These are phyloP conservation scores for Anthoceros angustus DNA, from an alignment of 225 moss, liverwort and hornwort species.

Conservation along the genomic window DNA sequence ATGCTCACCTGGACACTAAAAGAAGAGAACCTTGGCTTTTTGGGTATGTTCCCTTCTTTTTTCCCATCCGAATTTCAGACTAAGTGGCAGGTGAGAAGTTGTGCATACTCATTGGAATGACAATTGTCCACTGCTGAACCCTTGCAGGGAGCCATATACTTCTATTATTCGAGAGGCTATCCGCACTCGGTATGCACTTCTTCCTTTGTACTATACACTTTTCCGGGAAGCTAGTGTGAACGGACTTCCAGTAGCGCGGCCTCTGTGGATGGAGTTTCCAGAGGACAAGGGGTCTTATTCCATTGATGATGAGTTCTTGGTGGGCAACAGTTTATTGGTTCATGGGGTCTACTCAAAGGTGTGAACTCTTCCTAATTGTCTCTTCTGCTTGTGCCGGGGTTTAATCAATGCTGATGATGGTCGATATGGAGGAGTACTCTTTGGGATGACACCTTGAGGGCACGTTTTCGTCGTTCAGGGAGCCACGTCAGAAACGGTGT, in stretches of 20 bases:
- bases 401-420: neutral
- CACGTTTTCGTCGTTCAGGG: conserved; percentile 28
- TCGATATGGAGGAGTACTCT: neutral
- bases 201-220: conserved; percentile 83
- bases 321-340: conserved; percentile 71
- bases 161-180: conserved; percentile 69
- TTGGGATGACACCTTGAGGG: neutral
- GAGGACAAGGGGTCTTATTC: conserved; percentile 42
- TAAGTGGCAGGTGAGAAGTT: neutral
- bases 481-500: conserved; percentile 64
- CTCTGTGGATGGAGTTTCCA: conserved; percentile 93
- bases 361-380: neutral
- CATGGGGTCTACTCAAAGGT: conserved; percentile 86
- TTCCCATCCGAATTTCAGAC: neutral
- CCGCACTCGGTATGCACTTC: conserved; percentile 71
- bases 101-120: neutral
- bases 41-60: conserved; percentile 31
- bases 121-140: neutral
- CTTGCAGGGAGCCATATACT: conserved; percentile 84
- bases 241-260: conserved; percentile 82
- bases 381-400: neutral
- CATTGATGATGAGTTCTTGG: conserved; percentile 71
- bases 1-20: conserved; percentile 94
- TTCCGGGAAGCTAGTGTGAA: conserved; percentile 76
- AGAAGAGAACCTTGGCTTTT: conserved; percentile 96